phyloP scores from a whole-genome alignment of 192 early-diverging fungal genomes.

The Coemansia sp. region DNA sequence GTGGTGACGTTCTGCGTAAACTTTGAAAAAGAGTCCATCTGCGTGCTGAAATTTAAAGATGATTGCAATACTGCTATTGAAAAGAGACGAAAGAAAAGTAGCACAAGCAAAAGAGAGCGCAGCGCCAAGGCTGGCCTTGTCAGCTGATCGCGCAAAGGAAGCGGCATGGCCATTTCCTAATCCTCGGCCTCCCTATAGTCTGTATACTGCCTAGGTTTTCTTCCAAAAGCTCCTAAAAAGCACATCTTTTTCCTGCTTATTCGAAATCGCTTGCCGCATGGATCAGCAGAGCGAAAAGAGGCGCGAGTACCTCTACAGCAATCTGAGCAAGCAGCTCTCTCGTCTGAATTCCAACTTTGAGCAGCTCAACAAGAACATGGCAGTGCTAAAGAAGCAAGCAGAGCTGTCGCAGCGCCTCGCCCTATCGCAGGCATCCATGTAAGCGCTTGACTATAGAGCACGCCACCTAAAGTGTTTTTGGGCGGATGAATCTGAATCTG shows the following conservation, averaged over 20 bases:
- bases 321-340: slow-evolving; percentile 45
- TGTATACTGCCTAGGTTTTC: too few species aligned
- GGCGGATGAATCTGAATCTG: not conserved
- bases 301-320: slow-evolving; percentile 41
- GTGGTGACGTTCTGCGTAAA: slow-evolving; percentile 51
- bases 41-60: not conserved
- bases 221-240: not conserved
- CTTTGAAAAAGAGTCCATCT: slow-evolving; percentile 55
- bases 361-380: slow-evolving; percentile 34
- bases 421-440: slow-evolving; percentile 42
- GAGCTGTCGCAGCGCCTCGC: slow-evolving; percentile 45
- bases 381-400: slow-evolving; percentile 28
- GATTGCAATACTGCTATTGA: not conserved
- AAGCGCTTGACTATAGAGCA: not conserved
- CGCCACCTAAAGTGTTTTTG: not conserved
- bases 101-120: not conserved
- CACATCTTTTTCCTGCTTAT: not conserved
- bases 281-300: slow-evolving; percentile 40
- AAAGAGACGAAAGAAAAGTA: not conserved
- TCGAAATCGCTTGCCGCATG: slow-evolving; percentile 7
- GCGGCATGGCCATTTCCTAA: too few species aligned
- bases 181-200: too few species aligned
- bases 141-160: not conserved
- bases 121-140: not conserved
- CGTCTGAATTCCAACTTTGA: slow-evolving; percentile 49